Percentiles rank a stretch among this genome's conserved stretches.
Conservation (phyloP, 2,329 filamentous ascomycete genomes). For the Pseudogymnoascus sp. region DNA sequence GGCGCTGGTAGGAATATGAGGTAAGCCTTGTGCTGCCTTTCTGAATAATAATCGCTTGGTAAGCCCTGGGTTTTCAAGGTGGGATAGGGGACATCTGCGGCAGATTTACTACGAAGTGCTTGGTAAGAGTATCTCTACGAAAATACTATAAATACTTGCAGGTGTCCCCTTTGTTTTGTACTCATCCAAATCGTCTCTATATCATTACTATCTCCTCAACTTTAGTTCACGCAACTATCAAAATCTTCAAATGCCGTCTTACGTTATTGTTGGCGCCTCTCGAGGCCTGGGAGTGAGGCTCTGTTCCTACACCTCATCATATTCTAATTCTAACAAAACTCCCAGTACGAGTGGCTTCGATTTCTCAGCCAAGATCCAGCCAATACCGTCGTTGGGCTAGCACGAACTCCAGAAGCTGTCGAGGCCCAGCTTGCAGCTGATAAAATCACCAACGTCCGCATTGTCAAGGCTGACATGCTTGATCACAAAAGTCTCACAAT, state of each 20-base stretch:
- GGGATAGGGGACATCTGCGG: not conserved
- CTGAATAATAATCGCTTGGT: not conserved
- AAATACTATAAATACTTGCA: not conserved
- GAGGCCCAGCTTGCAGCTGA: constrained; percentile 34
- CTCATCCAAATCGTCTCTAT: not conserved
- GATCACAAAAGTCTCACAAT: constrained; percentile 3
- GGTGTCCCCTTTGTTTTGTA: not conserved
- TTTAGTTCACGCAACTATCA: not conserved
- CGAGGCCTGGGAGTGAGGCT: not conserved
- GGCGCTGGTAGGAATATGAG: not conserved
- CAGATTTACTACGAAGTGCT: not conserved
- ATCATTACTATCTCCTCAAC: not conserved
- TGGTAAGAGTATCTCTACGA: not conserved
- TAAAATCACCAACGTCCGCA: constrained; percentile 10
- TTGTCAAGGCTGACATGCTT: not conserved
- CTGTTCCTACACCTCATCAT: not conserved
- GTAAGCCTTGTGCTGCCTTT: not conserved
- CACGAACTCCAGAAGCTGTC: constrained; percentile 39
- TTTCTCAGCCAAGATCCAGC: constrained; percentile 36
- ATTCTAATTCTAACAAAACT: not conserved
- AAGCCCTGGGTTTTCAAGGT: not conserved
- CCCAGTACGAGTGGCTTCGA: constrained; percentile 43
- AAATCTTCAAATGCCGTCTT: constrained; percentile 7
- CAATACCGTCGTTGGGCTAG: constrained; percentile 42
- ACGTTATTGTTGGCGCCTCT: constrained; percentile 3